Conservation (phyloP, 192 early-diverging fungal species). For the Geranomyces variabilis region DNA sequence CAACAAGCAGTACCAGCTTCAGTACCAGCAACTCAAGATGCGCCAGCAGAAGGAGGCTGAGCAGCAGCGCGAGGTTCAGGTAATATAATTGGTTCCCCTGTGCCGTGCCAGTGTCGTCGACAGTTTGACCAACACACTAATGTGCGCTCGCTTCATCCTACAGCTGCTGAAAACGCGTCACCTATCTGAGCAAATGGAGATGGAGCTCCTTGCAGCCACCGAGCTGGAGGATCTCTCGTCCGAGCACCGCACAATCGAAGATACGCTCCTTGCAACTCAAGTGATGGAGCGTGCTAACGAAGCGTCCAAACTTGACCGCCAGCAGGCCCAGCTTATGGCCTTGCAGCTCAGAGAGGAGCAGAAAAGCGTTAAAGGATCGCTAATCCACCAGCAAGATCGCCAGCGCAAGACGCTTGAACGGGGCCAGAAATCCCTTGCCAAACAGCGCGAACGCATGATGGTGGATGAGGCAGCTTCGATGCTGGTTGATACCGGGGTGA, state of each 20-base stretch:
- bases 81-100: not conserved
- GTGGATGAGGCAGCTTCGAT: slow-evolving; percentile 13
- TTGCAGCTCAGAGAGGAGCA: slow-evolving; percentile 39
- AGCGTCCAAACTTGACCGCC: slow-evolving; percentile 15
- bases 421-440: slow-evolving; percentile 16
- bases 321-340: slow-evolving; percentile 25
- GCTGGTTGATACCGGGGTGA: slow-evolving; percentile 16
- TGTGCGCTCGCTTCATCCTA: too few species aligned
- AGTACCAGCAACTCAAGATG: slow-evolving; percentile 33
- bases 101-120: not conserved
- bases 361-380: slow-evolving; percentile 10
- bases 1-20: slow-evolving; percentile 20
- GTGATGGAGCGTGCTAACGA: slow-evolving; percentile 13
- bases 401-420: slow-evolving; percentile 40
- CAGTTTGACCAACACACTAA: too few species aligned
- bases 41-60: slow-evolving; percentile 41
- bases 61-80: slow-evolving; percentile 38
- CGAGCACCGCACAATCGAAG: slow-evolving; percentile 1
- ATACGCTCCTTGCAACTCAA: slow-evolving; percentile 8
- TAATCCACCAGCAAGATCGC: slow-evolving; percentile 27
- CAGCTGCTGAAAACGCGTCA: slow-evolving; percentile 45
- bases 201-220: slow-evolving; percentile 8
- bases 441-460: slow-evolving; percentile 16
- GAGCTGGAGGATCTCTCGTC: slow-evolving; percentile 31
- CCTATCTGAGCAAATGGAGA: slow-evolving; percentile 30